phyloP scores from a whole-genome alignment of 441 rosid species.

The Daphne laureola region DNA sequence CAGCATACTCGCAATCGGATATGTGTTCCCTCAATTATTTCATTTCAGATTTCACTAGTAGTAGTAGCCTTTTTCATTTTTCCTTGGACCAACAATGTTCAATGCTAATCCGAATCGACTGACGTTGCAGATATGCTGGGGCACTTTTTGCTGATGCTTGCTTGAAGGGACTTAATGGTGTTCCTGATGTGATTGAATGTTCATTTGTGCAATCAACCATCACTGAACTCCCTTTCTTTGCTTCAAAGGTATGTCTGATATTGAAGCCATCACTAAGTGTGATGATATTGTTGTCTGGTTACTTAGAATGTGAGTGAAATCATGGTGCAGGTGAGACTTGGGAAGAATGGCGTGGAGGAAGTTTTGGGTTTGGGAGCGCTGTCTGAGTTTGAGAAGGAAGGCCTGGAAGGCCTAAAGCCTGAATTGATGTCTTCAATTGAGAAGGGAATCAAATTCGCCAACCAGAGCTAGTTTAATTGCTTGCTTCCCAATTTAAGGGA shows the following conservation, averaged over 20 bases:
- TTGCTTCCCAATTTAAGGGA: neutral
- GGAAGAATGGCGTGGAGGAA: constrained; percentile 89
- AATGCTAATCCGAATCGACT: too few species aligned
- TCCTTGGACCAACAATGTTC: neutral
- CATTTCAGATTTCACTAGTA: too few species aligned
- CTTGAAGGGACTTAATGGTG: constrained; percentile 90
- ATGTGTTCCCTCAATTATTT: neutral
- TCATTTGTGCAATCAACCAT: constrained; percentile 75
- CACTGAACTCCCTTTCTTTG: constrained; percentile 92
- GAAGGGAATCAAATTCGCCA: constrained; percentile 82
- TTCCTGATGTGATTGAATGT: constrained; percentile 82
- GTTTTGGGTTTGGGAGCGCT: constrained; percentile 72
- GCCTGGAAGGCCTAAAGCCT: constrained; percentile 72
- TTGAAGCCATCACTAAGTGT: neutral
- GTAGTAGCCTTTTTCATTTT: too few species aligned
- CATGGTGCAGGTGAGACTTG: constrained; percentile 66
- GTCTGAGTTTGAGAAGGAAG: constrained; percentile 72
- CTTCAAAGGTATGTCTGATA: constrained; percentile 79
- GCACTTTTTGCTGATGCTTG: constrained; percentile 95
- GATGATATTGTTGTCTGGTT: too few species aligned
- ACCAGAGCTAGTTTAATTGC: constrained; percentile 24
- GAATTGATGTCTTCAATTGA: constrained; percentile 78
- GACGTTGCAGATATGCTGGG: constrained; percentile 75
- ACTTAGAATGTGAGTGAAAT: too few species aligned
- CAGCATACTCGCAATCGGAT: neutral